Conservation (phyloP, 495 filamentous ascomycete species). For the Xylaria flabelliformis region DNA sequence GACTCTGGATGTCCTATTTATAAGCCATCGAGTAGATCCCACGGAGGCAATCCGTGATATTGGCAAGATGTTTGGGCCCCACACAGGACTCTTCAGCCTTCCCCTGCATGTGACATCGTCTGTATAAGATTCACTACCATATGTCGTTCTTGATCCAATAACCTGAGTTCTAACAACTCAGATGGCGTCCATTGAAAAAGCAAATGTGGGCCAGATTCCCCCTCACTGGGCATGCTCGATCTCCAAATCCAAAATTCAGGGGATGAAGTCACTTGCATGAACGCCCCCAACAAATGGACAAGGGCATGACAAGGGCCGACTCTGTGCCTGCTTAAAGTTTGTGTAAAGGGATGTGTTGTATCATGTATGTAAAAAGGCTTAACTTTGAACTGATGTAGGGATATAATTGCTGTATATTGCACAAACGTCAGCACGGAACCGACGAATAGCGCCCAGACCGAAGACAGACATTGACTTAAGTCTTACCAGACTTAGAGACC, state of each 20-base stretch:
- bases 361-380: neutral
- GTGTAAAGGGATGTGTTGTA: neutral
- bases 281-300: neutral
- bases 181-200: neutral
- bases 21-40: neutral
- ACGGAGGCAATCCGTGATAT: neutral
- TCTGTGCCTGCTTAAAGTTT: neutral
- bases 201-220: neutral
- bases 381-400: neutral
- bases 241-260: neutral
- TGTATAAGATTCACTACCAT: neutral
- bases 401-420: neutral
- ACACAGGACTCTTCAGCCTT: neutral
- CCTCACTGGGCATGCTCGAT: neutral
- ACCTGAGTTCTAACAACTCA: neutral
- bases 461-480: neutral
- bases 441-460: neutral
- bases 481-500: neutral
- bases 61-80: neutral
- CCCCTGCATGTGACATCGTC: neutral
- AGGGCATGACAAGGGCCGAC: slow-evolving; percentile 10
- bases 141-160: slow-evolving; percentile 16
- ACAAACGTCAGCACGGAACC: neutral
- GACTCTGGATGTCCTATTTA: slow-evolving; percentile 6
- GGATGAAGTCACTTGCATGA: neutral